Evolutionary conservation across 352 stramenopile species (phyloP).

Genomic region (Halophytophthora batemanensis): DNA sequence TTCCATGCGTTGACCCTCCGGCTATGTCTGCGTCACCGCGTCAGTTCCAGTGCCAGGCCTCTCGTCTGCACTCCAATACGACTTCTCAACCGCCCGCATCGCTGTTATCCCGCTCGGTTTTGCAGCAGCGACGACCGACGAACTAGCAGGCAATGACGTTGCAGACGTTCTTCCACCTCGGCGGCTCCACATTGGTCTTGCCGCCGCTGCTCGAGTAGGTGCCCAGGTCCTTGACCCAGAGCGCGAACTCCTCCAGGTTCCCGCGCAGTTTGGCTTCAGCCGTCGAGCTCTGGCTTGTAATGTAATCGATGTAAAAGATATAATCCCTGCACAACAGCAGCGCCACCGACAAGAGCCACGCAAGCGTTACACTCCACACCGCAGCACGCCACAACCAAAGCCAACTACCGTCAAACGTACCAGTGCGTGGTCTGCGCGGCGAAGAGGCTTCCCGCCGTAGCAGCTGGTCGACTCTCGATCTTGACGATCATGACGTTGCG

Average conservation of each 20-base stretch:
- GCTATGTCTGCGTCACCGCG: too few relatives aligned
- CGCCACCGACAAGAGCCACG: not conserved
- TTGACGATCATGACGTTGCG: conserved; percentile 78
- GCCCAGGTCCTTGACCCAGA: conserved; percentile 76
- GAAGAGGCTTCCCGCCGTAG: conserved; percentile 57
- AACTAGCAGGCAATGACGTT: conserved; percentile 63
- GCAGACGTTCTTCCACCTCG: conserved; percentile 63
- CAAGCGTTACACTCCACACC: not conserved
- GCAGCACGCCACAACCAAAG: not conserved
- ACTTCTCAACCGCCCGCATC: not conserved
- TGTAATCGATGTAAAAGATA: conserved; percentile 81
- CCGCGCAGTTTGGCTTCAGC: conserved; percentile 52
- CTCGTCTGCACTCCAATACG: not conserved
- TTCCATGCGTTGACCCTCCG: not conserved
- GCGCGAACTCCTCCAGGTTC: conserved; percentile 70
- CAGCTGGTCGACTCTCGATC: conserved; percentile 75
- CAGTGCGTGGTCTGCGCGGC: conserved; percentile 68
- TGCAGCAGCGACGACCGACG: not conserved
- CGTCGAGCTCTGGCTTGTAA: conserved; percentile 39
- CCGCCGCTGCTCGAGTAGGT: conserved; percentile 61
- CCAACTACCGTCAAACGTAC: conserved; percentile 15
- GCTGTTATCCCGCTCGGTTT: not conserved
- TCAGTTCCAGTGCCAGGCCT: not conserved
- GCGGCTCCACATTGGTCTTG: conserved; percentile 63
- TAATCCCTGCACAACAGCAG: conserved; percentile 47